phyloP scores from a whole-genome alignment of 2,329 filamentous ascomycete species.

The Aspergillus pseudoviridinutans region DNA sequence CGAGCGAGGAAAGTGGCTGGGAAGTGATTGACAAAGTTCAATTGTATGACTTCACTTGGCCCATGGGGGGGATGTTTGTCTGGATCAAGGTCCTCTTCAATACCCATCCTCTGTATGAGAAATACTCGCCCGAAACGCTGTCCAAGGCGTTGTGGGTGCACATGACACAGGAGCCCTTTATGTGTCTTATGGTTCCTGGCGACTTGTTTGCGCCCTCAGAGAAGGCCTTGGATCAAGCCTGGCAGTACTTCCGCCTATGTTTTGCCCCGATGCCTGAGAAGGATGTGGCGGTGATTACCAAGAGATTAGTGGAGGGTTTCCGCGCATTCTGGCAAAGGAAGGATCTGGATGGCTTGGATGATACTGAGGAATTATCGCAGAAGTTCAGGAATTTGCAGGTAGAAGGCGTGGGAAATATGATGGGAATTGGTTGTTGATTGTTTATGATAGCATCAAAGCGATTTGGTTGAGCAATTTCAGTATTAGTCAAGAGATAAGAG shows the following conservation, averaged over 20 bases:
- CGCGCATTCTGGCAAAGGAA: slow-evolving; percentile 75
- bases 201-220: slow-evolving; percentile 67
- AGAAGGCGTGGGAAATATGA: slow-evolving; percentile 7
- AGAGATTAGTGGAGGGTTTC: slow-evolving; percentile 65
- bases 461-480: background rate
- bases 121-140: slow-evolving; percentile 54
- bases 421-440: slow-evolving; percentile 16
- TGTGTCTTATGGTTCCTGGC: slow-evolving; percentile 69
- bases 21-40: slow-evolving; percentile 69
- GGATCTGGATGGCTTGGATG: slow-evolving; percentile 37
- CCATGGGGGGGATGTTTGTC: slow-evolving; percentile 86
- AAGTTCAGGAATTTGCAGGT: slow-evolving; percentile 3
- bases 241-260: slow-evolving; percentile 72
- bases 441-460: background rate
- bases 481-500: background rate
- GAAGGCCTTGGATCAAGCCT: slow-evolving; percentile 57
- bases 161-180: slow-evolving; percentile 64
- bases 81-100: slow-evolving; percentile 74
- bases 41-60: slow-evolving; percentile 74
- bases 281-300: slow-evolving; percentile 59
- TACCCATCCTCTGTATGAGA: slow-evolving; percentile 64
- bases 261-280: slow-evolving; percentile 80
- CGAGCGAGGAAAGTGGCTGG: slow-evolving; percentile 58
- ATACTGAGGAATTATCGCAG: slow-evolving; percentile 13
- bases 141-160: slow-evolving; percentile 66